phyloP scores from a whole-genome alignment of 306 rosid species.

The Benincasa hispida region DNA sequence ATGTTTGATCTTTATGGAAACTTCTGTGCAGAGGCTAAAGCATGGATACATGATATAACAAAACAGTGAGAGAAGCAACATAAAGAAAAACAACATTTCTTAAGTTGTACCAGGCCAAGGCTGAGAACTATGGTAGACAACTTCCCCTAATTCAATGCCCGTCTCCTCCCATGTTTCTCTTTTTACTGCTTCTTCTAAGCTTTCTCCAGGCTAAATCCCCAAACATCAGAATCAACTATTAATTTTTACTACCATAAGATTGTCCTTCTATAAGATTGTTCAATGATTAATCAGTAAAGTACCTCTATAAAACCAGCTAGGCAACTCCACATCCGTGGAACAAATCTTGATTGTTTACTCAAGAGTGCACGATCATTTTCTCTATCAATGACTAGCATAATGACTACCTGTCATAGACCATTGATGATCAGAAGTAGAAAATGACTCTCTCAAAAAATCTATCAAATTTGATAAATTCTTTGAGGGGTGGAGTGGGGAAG shows the following conservation, averaged over 20 bases:
- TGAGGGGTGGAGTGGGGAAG: not conserved
- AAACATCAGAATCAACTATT: slow-evolving; percentile 5
- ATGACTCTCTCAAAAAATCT: not conserved
- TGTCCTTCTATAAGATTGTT: not conserved
- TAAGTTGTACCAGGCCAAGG: slow-evolving; percentile 82
- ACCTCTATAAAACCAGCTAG: slow-evolving; percentile 90
- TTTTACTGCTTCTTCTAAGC: slow-evolving; percentile 92
- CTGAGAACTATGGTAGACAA: slow-evolving; percentile 84
- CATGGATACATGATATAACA: not conserved
- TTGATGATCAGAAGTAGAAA: not conserved
- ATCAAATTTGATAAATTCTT: not conserved
- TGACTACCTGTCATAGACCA: slow-evolving; percentile 50
- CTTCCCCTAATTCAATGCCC: slow-evolving; percentile 87
- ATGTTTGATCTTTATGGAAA: not conserved
- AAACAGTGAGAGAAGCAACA: not conserved
- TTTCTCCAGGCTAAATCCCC: slow-evolving; percentile 70
- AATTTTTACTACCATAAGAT: not conserved
- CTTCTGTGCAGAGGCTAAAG: not conserved
- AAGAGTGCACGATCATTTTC: slow-evolving; percentile 67
- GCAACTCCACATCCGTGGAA: slow-evolving; percentile 76
- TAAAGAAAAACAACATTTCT: not conserved
- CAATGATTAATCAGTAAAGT: slow-evolving; percentile 13
- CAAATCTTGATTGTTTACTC: slow-evolving; percentile 43
- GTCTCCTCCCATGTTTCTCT: slow-evolving; percentile 98
- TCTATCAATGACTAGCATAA: slow-evolving; percentile 81